Base-by-base conservation (phyloP, 495 filamentous ascomycete genomes). In the Xylaria nigripes region DNA sequence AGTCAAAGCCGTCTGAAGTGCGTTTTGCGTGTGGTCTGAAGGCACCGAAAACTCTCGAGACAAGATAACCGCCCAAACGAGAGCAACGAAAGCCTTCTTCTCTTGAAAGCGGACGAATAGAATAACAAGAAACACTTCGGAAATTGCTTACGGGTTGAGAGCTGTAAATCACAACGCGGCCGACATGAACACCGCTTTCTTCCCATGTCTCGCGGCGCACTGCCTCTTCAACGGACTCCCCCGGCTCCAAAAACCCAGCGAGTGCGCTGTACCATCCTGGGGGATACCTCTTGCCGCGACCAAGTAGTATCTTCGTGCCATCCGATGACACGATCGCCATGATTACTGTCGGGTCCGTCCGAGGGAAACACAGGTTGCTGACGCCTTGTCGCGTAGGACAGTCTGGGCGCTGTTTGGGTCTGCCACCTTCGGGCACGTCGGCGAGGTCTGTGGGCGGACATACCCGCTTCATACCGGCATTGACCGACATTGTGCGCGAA, bases 181-280 rank as follows among this genome's bases (percentile, higher is more conserved):
- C 91, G 2, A 96, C 79, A 7, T 71, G 76, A 15, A 97, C 87
- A 2, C 93, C 93, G 40, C 85, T 81, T 67, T 98, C 93, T 65
- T 98, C 93, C 89, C 90, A 97, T 1, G 95, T 90, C 70, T 98
- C 94, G 47, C 93, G 78, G 0, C 94, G 82, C 1, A 97, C 92
- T 5, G 93, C 90, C 69, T 96, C 94, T 65, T 97, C 94, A 52
- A 97, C 85, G 9, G 82, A 87, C 75, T 98, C 93, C 1, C 86
- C 94, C 6, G 93, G 93, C 69, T 98, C 93, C 54, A 91, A 84
- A 70, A 98, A 98, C 0, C 93, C 94, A 0, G 93, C 93, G 2
- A 98, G 81, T 1, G 91, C 95, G 50, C 77, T 83, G 73, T 90
- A 97, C 87, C 87, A 96, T 59, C 82, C 71, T 3, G 80, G 76